These are phyloP conservation scores for Pythium rishiriense DNA, from an alignment of 352 stramenopile species.

Conservation along the genomic window DNA sequence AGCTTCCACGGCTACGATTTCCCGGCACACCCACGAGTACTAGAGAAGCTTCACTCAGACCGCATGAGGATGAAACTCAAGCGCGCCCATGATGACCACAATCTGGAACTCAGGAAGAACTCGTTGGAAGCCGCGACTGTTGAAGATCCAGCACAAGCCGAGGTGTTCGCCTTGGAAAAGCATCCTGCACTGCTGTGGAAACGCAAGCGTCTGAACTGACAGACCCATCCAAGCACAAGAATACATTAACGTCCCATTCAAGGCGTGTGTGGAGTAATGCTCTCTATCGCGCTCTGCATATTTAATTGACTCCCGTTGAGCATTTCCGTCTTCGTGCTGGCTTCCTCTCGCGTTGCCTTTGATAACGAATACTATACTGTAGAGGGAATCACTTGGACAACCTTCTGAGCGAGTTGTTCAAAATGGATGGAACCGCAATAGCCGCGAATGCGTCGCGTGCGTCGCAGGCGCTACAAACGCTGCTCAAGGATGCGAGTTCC, in stretches of 20 bases:
- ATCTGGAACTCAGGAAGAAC: conserved; percentile 11
- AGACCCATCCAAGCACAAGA: neutral
- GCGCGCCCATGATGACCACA: conserved; percentile 39
- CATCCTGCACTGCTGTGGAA: conserved; percentile 50
- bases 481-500: conserved; percentile 41
- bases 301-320: conserved; percentile 21
- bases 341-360: conserved; percentile 2
- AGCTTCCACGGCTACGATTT: conserved; percentile 68
- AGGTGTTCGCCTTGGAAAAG: conserved; percentile 43
- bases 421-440: conserved; percentile 28
- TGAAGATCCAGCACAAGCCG: conserved; percentile 17
- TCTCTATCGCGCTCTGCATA: conserved; percentile 23
- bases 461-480: conserved; percentile 33
- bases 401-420: neutral
- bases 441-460: conserved; percentile 17
- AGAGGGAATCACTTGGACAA: conserved; percentile 1
- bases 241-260: neutral
- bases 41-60: conserved; percentile 49
- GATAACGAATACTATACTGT: conserved; percentile 1
- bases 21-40: conserved; percentile 50
- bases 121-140: conserved; percentile 10
- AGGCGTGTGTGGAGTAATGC: neutral
- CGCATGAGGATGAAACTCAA: conserved; percentile 54
- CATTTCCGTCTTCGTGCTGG: neutral
- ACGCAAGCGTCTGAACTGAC: conserved; percentile 56